These are phyloP conservation scores for Macrotyloma uniflorum DNA, from an alignment of 306 rosid species.

Conservation along the genomic window DNA sequence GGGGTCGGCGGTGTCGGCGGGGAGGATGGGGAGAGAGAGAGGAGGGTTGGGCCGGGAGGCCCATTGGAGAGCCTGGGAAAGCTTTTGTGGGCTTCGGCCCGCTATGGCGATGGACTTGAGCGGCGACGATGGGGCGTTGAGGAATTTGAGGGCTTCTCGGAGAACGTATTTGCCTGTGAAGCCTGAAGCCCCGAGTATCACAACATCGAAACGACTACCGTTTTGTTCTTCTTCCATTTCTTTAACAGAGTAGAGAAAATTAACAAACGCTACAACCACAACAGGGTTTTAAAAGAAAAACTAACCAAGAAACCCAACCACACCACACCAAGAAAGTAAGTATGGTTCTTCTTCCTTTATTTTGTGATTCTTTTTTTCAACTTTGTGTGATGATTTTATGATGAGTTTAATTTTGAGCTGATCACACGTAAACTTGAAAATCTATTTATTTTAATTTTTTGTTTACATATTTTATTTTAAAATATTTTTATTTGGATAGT, in stretches of 20 bases:
- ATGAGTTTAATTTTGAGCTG: too few relatives aligned
- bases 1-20: conserved; percentile 64
- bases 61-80: conserved; percentile 69
- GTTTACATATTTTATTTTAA: too few relatives aligned
- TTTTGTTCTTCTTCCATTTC: conserved; percentile 15
- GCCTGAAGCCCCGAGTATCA: conserved; percentile 83
- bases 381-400: too few relatives aligned
- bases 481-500: too few relatives aligned
- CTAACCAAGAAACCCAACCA: too few relatives aligned
- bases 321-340: too few relatives aligned
- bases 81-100: conserved; percentile 63
- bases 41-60: conserved; percentile 61
- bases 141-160: conserved; percentile 76
- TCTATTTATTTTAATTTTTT: too few relatives aligned
- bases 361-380: too few relatives aligned
- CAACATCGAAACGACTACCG: conserved; percentile 49
- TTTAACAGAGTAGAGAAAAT: not conserved
- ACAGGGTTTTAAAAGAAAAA: not conserved
- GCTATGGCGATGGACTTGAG: conserved; percentile 81
- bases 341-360: too few relatives aligned
- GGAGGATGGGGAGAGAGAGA: conserved; percentile 56
- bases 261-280: not conserved
- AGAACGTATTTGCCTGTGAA: conserved; percentile 86
- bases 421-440: too few relatives aligned
- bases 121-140: conserved; percentile 55